Conservation (phyloP, 2,329 filamentous ascomycete species). For the Nannizzia gypsea region DNA sequence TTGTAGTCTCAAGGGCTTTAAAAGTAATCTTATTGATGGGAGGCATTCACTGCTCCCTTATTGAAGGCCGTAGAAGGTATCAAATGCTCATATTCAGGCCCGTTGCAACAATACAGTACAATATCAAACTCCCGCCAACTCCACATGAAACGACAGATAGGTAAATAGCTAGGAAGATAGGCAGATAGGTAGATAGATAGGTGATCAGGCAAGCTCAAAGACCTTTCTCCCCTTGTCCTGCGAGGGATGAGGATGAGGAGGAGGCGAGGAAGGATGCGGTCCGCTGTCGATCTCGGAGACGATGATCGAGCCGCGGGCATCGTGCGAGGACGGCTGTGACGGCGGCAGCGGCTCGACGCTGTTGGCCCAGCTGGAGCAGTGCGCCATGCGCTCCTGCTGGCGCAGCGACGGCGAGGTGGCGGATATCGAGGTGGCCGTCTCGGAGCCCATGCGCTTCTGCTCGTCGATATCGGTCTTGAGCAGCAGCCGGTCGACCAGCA, state of each 20-base stretch:
- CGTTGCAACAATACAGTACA: too few species aligned
- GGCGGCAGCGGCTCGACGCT: neutral
- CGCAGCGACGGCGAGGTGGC: neutral
- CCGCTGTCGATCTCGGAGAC: neutral
- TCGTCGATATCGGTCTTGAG: constrained; percentile 38
- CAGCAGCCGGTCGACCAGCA: constrained; percentile 55
- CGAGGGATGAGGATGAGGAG: neutral
- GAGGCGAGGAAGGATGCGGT: too few species aligned
- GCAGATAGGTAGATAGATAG: neutral
- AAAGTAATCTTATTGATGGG: too few species aligned
- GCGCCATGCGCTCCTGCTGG: neutral
- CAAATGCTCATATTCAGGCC: too few species aligned
- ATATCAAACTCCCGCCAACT: neutral
- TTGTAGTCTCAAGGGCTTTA: too few species aligned
- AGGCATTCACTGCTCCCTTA: too few species aligned
- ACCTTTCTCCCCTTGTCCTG: neutral
- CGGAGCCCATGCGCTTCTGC: constrained; percentile 16
- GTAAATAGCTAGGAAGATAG: neutral
- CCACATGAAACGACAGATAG: neutral
- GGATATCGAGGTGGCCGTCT: constrained; percentile 4
- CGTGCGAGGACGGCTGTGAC: neutral
- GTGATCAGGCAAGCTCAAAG: neutral
- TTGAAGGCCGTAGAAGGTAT: too few species aligned
- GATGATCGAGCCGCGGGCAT: neutral
- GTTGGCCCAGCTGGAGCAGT: neutral